Evolutionary conservation across 2,329 filamentous ascomycete genomes (phyloP).

Genomic region (Arthrobotrys entomopaga): DNA sequence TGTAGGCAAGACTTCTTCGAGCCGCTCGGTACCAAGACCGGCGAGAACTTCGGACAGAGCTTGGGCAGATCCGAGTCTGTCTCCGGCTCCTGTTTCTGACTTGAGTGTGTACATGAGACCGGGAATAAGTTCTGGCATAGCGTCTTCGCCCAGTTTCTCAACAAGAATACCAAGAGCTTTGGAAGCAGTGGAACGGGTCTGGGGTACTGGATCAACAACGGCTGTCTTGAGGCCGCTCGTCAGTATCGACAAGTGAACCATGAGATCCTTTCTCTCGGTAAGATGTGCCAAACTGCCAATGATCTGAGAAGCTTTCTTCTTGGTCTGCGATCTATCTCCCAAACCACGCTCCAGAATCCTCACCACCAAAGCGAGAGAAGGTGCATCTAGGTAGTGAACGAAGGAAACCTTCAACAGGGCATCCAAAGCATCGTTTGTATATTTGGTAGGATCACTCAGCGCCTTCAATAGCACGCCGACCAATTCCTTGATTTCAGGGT

Average conservation of each 20-base stretch:
- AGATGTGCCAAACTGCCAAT: slow-evolving; percentile 97
- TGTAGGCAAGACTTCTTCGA: slow-evolving; percentile 95
- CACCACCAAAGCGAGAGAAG: slow-evolving; percentile 91
- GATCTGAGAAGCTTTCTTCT: slow-evolving; percentile 95
- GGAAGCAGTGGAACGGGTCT: slow-evolving; percentile 93
- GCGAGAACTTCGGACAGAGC: slow-evolving; percentile 96
- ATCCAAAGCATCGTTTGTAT: slow-evolving; percentile 94
- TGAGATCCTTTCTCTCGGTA: slow-evolving; percentile 93
- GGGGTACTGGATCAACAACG: slow-evolving; percentile 93
- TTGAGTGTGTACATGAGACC: slow-evolving; percentile 98
- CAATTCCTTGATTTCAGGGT: slow-evolving; percentile 93
- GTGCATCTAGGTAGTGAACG: slow-evolving; percentile 96
- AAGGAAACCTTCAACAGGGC: slow-evolving; percentile 97
- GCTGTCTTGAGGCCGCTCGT: slow-evolving; percentile 89
- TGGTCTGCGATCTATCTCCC: slow-evolving; percentile 89
- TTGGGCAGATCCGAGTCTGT: slow-evolving; percentile 94
- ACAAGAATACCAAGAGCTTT: slow-evolving; percentile 96
- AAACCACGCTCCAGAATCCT: slow-evolving; percentile 94
- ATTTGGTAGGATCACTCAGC: slow-evolving; percentile 94
- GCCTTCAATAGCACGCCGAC: slow-evolving; percentile 94
- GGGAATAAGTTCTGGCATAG: slow-evolving; percentile 94
- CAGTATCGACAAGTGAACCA: slow-evolving; percentile 88
- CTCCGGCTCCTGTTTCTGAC: slow-evolving; percentile 94
- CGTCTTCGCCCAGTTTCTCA: slow-evolving; percentile 96
- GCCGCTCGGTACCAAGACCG: slow-evolving; percentile 86